Conservation (phyloP, 1,139 yeast genomes). For the Pneumocystis sp. region DNA sequence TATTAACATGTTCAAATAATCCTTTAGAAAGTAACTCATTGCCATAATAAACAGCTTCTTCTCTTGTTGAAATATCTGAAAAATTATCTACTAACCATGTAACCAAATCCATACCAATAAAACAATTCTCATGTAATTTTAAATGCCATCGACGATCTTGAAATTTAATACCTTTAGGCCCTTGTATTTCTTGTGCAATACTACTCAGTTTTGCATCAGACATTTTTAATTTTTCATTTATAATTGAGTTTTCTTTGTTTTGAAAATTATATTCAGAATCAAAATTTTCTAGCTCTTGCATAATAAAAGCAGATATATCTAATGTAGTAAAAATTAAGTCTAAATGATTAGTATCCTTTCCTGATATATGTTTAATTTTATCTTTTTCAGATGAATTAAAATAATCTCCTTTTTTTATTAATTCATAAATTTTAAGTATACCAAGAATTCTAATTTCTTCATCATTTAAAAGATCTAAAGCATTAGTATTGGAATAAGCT, state of each 20-base stretch:
- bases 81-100: conserved; percentile 70
- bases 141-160: conserved; percentile 87
- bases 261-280: conserved; percentile 10
- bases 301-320: conserved; percentile 52
- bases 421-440: conserved; percentile 50
- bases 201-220: conserved; percentile 32
- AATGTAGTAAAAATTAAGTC: conserved; percentile 85
- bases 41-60: conserved; percentile 70
- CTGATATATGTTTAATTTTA: conserved; percentile 21
- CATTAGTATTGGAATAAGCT: conserved; percentile 15
- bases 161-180: conserved; percentile 41
- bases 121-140: conserved; percentile 61
- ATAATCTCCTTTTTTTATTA: conserved; percentile 48
- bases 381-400: conserved; percentile 31
- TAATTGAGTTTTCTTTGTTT: conserved; percentile 15
- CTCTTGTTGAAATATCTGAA: conserved; percentile 63
- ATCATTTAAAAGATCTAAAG: conserved; percentile 49
- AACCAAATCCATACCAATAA: conserved; percentile 73
- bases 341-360: conserved; percentile 43
- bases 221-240: conserved; percentile 18
- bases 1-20: conserved; percentile 64
- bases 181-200: conserved; percentile 54
- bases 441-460: conserved; percentile 88
- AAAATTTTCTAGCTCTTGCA: conserved; percentile 27
- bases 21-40: conserved; percentile 58